Base-by-base conservation (phyloP, 805 yeast genomes). In the Saccharomycopsis lassenensis region DNA sequence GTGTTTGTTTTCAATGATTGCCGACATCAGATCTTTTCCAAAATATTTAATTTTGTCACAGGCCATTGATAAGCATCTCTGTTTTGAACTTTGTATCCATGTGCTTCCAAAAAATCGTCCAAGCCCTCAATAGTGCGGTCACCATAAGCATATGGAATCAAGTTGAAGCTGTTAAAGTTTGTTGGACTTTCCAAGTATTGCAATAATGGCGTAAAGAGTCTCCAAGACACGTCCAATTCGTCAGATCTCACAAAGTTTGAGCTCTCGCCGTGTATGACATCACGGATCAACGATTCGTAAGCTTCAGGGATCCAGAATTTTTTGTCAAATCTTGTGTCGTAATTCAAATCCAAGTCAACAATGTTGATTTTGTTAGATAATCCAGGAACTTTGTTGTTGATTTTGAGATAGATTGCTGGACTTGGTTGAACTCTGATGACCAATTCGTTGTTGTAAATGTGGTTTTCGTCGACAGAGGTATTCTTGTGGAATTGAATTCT, bases 171-270 rank as follows among this genome's bases (percentile, higher is more conserved):
- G 36, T 74, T 60, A n/a, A n/a, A n/a, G n/a, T n/a, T n/a, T n/a
- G n/a, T n/a, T 33, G 71, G 66, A 31, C 77, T 67, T 61, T 89
- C 97, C 40, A 91, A 65, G 57, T 71, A 67, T 44, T 91, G 65
- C 54, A 91, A 70, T 48, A 91, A 65, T 12, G 97, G 97, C 14
- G 97, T 91, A 67, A 89, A 91, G 41, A 91, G 64, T 48, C 69
- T 69, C 98, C 98, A 91, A 43, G 93, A 79, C 41, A 79, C 76
- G 39, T 87, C 96, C 54, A 91, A 71, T 65, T 91, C 98, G 57
- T 91, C 98, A 56, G 89, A 96, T 63, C 98, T 79, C 23, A 91
- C 97, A 56, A 91, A 91, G 65, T 89, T 89, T 35, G 97, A 82
- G 62, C 91, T 98, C 60, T 87, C 94, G 39, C 93, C 97, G 48